These are phyloP conservation scores for Eremochloa ophiuroides DNA, from an alignment of 176 grass and related monocot species.

Conservation along the genomic window DNA sequence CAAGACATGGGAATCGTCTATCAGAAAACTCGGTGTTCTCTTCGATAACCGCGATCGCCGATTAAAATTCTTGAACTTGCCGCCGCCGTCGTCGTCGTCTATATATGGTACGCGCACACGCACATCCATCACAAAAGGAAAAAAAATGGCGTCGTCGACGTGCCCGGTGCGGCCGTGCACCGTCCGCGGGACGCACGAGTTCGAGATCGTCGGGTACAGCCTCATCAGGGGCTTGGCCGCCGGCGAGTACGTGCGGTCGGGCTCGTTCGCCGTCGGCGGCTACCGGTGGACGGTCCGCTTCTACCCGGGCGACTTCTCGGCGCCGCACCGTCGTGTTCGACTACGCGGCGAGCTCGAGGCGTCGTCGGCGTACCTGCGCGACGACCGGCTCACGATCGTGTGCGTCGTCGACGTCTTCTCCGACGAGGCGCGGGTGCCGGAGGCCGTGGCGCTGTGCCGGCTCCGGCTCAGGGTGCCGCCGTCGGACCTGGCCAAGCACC, in stretches of 20 bases:
- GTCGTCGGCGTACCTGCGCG: constrained; percentile 24
- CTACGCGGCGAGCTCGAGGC: constrained; percentile 12
- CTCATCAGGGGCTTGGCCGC: neutral
- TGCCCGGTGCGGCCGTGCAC: too few species aligned
- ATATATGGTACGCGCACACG: neutral
- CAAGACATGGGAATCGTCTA: neutral
- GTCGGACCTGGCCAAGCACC: constrained; percentile 4
- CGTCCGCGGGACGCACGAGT: neutral
- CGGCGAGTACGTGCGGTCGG: neutral
- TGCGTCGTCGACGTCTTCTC: constrained; percentile 15
- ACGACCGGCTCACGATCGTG: constrained; percentile 32
- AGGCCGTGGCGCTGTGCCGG: neutral
- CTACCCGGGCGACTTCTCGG: constrained; percentile 12
- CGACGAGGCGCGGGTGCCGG: neutral
- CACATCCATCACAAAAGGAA: neutral
- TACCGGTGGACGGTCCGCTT: constrained; percentile 21
- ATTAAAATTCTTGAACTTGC: neutral
- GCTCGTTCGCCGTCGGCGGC: constrained; percentile 22
- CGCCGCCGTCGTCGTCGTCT: neutral
- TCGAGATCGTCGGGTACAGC: constrained; percentile 19
- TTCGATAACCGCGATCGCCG: too few species aligned
- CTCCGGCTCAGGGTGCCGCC: neutral
- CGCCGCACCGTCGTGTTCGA: neutral
- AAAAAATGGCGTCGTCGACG: neutral
- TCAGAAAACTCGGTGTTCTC: neutral